A percentile compares a stretch with the other conserved stretches of the same genome.
Evolutionary conservation across 2,329 filamentous ascomycete genomes (phyloP).

Genomic region (Aspergillus thermomutatus): DNA sequence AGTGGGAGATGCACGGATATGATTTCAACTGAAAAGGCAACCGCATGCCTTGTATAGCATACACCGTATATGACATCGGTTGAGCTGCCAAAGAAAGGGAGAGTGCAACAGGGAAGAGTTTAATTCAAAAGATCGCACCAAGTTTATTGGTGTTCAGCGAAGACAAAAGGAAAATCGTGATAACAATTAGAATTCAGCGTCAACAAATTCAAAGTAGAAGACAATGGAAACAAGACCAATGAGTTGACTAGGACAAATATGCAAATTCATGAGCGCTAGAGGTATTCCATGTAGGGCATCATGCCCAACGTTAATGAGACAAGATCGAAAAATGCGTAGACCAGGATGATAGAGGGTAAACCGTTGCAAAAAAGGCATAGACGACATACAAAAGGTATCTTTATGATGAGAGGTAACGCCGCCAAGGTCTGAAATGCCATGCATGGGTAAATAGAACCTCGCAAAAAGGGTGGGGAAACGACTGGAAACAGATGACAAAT

Average conservation of each 20-base stretch:
- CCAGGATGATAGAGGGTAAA: conserved; percentile 6
- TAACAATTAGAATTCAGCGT: not conserved
- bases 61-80: not conserved
- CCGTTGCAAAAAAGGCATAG: conserved; percentile 11
- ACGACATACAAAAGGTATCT: conserved; percentile 38
- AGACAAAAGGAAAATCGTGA: not conserved
- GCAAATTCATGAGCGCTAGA: conserved; percentile 22
- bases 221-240: conserved; percentile 3
- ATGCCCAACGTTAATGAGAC: conserved; percentile 17
- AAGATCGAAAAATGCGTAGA: conserved; percentile 7
- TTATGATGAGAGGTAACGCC: conserved; percentile 35
- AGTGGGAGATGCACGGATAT: not conserved
- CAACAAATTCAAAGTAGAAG: not conserved
- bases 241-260: conserved; percentile 2
- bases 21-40: not conserved
- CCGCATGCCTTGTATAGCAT: not conserved
- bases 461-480: conserved; percentile 23
- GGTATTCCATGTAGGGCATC: conserved; percentile 14
- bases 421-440: conserved; percentile 37
- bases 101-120: not conserved
- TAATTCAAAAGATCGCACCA: not conserved
- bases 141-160: not conserved
- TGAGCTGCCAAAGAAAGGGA: not conserved
- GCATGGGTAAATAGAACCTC: conserved; percentile 26
- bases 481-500: conserved; percentile 22